Conservation (phyloP, 768 basidiomycete genomes). For the Mycena albidolilacea region DNA sequence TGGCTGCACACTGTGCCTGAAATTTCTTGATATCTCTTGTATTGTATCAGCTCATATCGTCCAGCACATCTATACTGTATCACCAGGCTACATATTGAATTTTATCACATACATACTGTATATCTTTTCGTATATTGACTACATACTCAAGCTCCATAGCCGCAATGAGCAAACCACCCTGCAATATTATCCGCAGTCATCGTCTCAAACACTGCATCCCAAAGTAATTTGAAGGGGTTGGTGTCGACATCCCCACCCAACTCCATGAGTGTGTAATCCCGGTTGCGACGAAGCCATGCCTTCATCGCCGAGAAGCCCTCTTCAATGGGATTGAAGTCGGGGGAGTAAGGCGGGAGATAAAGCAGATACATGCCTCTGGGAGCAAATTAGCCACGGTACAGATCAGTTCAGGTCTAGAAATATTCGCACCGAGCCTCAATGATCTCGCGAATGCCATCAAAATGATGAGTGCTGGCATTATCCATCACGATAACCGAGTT, state of each 20-base stretch:
- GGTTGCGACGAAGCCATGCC: conserved; percentile 39
- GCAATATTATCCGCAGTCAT: conserved; percentile 38
- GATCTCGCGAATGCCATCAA: conserved; percentile 10
- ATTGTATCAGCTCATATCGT: neutral
- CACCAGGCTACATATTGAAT: too few species aligned
- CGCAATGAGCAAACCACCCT: conserved; percentile 41
- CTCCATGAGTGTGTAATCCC: conserved; percentile 32
- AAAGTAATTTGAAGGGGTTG: conserved; percentile 34
- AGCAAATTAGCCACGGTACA: too few species aligned
- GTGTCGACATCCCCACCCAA: conserved; percentile 22
- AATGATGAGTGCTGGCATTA: conserved; percentile 23
- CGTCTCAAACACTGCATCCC: conserved; percentile 38
- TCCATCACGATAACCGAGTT: conserved; percentile 24
- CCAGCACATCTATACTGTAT: too few species aligned
- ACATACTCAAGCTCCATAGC: neutral
- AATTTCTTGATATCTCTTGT: conserved; percentile 1
- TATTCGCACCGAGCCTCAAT: neutral
- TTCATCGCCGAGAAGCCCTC: conserved; percentile 47
- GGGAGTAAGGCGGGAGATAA: conserved; percentile 31
- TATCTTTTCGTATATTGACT: neutral
- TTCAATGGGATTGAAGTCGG: conserved; percentile 51
- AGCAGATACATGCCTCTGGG: conserved; percentile 3
- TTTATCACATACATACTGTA: neutral
- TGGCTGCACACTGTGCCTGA: neutral
- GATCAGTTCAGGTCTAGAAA: too few species aligned